phyloP scores from a whole-genome alignment of 2,329 filamentous ascomycete species.

The Stachybotrys chlorohalonatus region DNA sequence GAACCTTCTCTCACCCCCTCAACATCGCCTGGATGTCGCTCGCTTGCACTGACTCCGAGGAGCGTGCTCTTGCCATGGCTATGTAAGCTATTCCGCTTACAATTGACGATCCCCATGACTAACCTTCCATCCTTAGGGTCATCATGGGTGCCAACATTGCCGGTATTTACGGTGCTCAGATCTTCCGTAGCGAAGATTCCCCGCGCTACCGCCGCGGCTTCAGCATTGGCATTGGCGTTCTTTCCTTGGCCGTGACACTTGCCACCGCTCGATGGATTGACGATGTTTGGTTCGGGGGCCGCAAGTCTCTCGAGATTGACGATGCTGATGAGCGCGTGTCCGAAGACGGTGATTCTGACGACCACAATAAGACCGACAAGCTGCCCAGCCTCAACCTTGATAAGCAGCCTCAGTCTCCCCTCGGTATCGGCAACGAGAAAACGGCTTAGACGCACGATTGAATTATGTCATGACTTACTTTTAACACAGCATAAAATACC shows the following conservation, averaged over 20 bases:
- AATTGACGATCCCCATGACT: neutral
- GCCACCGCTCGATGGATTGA: conserved; percentile 34
- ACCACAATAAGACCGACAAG: neutral
- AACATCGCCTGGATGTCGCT: conserved; percentile 54
- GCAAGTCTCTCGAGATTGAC: neutral
- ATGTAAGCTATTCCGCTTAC: conserved; percentile 25
- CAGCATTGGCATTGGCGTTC: conserved; percentile 32
- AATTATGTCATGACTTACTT: neutral
- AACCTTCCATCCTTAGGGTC: conserved; percentile 22
- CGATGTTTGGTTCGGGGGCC: conserved; percentile 13
- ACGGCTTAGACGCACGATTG: neutral
- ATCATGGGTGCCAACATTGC: conserved; percentile 55
- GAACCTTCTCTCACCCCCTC: conserved; percentile 44
- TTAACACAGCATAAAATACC: neutral
- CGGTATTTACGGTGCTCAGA: conserved; percentile 51
- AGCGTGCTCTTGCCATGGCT: conserved; percentile 51
- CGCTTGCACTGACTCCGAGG: conserved; percentile 45
- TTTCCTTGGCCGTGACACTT: conserved; percentile 31
- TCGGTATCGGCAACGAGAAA: neutral
- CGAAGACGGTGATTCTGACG: neutral
- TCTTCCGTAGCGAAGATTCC: conserved; percentile 44
- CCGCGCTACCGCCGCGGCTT: conserved; percentile 44
- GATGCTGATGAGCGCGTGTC: neutral
- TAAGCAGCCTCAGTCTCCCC: neutral
- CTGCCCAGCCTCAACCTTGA: neutral